Evolutionary conservation across 108 stramenopile species (phyloP).

Genomic region (Cyclostephanos invisitatus): DNA sequence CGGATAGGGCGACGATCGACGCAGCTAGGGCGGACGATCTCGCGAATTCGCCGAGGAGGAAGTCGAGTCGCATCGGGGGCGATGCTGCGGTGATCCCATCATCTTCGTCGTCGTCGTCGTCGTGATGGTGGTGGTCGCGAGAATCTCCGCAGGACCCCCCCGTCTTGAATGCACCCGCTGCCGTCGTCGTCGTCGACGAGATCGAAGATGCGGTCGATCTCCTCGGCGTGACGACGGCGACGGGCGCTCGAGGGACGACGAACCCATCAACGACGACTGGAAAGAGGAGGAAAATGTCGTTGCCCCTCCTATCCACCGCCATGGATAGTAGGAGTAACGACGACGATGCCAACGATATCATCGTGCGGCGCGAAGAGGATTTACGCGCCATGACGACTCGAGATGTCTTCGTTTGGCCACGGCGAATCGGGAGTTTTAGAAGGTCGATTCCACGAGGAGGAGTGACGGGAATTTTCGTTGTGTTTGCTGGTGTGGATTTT

Average conservation of each 20-base stretch:
- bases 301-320: too few relatives aligned
- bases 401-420: too few relatives aligned
- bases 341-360: not conserved
- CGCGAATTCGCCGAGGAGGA: slow-evolving; percentile 6
- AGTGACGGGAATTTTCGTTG: too few relatives aligned
- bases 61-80: too few relatives aligned
- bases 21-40: slow-evolving; percentile 18
- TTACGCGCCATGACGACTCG: not conserved
- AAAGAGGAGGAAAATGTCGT: not conserved
- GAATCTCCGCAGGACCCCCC: not conserved
- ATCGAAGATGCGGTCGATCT: not conserved
- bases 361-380: not conserved
- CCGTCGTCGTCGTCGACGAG: not conserved
- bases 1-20: slow-evolving; percentile 12
- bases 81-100: too few relatives aligned
- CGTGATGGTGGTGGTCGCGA: not conserved
- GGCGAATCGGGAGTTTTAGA: too few relatives aligned
- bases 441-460: too few relatives aligned
- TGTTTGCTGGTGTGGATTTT: too few relatives aligned
- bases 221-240: not conserved
- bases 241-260: not conserved
- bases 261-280: not conserved
- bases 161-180: not conserved
- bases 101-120: not conserved
- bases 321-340: not conserved